Percentiles rank a stretch among this genome's conserved stretches.
Evolutionary conservation across 2,329 filamentous ascomycete genomes (phyloP).

Genomic region (Dryadomyces quercus-mongolicae): DNA sequence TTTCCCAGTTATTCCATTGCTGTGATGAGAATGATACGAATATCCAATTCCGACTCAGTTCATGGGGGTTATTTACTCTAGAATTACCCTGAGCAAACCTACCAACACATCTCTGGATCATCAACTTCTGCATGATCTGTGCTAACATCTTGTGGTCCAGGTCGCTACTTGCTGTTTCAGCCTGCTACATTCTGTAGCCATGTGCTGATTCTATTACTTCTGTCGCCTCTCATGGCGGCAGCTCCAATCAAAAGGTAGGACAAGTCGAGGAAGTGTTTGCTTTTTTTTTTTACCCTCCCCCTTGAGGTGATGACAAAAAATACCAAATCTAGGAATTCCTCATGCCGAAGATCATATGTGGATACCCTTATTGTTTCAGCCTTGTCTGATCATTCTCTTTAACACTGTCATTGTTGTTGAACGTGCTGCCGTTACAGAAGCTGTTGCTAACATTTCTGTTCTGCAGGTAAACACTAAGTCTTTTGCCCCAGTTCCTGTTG

Average conservation of each 20-base stretch:
- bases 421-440: background rate
- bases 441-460: constrained; percentile 10
- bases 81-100: constrained; percentile 43
- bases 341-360: constrained; percentile 55
- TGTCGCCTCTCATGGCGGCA: constrained; percentile 1
- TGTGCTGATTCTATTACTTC: background rate
- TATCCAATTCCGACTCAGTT: constrained; percentile 50
- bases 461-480: constrained; percentile 8
- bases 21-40: constrained; percentile 37
- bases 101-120: constrained; percentile 15
- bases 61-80: constrained; percentile 43
- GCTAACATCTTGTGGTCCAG: background rate
- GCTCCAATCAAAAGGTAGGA: constrained; percentile 33
- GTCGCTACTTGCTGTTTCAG: background rate
- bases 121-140: constrained; percentile 1
- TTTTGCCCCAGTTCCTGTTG: constrained; percentile 10
- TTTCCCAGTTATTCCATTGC: constrained; percentile 15
- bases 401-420: constrained; percentile 9
- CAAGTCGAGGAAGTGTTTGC: background rate
- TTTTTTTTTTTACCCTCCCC: constrained; percentile 10
- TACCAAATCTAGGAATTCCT: constrained; percentile 54
- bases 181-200: background rate
- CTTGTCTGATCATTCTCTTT: constrained; percentile 46
- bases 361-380: constrained; percentile 49
- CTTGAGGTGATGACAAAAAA: constrained; percentile 46